Percentiles rank a stretch among this genome's conserved stretches.
These are phyloP conservation scores for Cenchrus fungigraminus DNA, from an alignment of 176 grass and related monocot genomes.

Conservation along the genomic window DNA sequence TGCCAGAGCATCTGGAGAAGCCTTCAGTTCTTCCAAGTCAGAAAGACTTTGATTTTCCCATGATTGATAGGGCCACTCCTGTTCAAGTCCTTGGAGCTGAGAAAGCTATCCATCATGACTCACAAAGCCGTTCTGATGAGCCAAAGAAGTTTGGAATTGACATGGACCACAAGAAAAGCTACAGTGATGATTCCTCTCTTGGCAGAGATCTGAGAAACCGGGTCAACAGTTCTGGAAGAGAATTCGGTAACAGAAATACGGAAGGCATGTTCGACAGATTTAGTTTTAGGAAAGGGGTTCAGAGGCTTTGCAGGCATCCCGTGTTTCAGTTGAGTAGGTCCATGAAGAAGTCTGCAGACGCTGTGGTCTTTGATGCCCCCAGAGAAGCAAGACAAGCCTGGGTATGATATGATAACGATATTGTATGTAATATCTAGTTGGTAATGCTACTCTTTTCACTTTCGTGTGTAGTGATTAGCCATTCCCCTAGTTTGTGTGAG, in stretches of 20 bases:
- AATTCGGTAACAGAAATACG: conserved; percentile 42
- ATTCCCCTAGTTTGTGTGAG: conserved; percentile 45
- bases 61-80: conserved; percentile 54
- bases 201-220: background rate
- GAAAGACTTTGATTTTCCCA: conserved; percentile 38
- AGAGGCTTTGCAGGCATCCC: conserved; percentile 82
- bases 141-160: conserved; percentile 39
- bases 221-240: conserved; percentile 51
- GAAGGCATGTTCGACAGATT: conserved; percentile 69
- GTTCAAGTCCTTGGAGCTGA: conserved; percentile 47
- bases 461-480: conserved; percentile 29
- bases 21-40: conserved; percentile 10
- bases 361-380: conserved; percentile 56
- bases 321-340: conserved; percentile 91
- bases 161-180: conserved; percentile 42
- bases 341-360: conserved; percentile 73
- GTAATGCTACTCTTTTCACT: conserved; percentile 31
- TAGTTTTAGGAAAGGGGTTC: conserved; percentile 91
- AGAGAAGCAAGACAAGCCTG: conserved; percentile 81
- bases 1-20: conserved; percentile 39
- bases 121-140: conserved; percentile 19
- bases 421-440: conserved; percentile 43
- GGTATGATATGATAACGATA: conserved; percentile 56
- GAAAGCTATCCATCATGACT: conserved; percentile 28
- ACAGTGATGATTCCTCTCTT: conserved; percentile 33